phyloP scores from a whole-genome alignment of 2,329 filamentous ascomycete genomes.

The Colletotrichum destructivum region DNA sequence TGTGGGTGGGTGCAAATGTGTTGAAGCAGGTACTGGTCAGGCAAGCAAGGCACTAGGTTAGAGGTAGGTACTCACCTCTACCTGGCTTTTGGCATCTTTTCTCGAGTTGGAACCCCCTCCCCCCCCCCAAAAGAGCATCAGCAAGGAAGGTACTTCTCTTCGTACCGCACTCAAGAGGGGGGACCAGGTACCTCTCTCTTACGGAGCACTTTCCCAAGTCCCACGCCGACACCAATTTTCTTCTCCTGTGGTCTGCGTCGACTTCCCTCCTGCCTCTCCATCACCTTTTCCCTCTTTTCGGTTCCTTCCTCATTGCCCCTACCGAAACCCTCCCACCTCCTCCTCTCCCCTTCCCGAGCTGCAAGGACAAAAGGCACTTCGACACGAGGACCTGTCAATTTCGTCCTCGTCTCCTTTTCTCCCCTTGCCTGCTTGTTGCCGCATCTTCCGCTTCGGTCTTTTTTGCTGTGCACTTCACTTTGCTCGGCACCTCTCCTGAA shows the following conservation, averaged over 20 bases:
- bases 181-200: conserved; percentile 13
- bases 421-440: conserved; percentile 38
- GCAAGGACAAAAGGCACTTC: conserved; percentile 42
- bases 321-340: conserved; percentile 35
- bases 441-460: conserved; percentile 35
- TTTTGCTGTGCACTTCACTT: conserved; percentile 40
- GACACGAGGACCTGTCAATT: conserved; percentile 36
- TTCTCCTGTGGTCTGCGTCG: conserved; percentile 39
- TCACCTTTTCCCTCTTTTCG: conserved; percentile 46
- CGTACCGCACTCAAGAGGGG: neutral
- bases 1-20: neutral
- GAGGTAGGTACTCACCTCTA: conserved; percentile 3
- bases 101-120: neutral
- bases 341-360: conserved; percentile 34
- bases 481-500: conserved; percentile 42
- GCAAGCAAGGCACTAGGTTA: conserved; percentile 1
- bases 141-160: conserved; percentile 12
- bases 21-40: neutral
- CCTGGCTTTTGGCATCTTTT: conserved; percentile 1
- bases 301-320: conserved; percentile 40
- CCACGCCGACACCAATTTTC: conserved; percentile 43
- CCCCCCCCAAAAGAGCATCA: neutral
- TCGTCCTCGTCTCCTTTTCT: conserved; percentile 37
- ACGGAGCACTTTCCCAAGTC: conserved; percentile 44
- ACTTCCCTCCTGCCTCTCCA: conserved; percentile 50